phyloP scores from a whole-genome alignment of 2,329 filamentous ascomycete genomes.

The Phyllosticta citribraziliensis region DNA sequence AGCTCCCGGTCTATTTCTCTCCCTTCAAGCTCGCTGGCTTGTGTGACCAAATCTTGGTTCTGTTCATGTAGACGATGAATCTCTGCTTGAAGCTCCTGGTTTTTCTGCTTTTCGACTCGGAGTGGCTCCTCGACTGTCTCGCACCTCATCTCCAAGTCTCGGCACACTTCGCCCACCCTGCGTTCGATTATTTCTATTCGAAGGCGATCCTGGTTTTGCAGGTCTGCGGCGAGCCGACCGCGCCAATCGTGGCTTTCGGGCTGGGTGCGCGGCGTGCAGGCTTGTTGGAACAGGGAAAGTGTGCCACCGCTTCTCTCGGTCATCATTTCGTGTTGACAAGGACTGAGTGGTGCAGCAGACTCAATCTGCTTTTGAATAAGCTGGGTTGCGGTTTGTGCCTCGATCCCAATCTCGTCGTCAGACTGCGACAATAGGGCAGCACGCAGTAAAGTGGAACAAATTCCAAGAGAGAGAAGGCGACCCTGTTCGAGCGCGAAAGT shows the following conservation, averaged over 20 bases:
- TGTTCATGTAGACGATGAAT: constrained; percentile 26
- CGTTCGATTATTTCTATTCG: constrained; percentile 39
- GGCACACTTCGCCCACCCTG: constrained; percentile 44
- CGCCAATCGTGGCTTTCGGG: constrained; percentile 39
- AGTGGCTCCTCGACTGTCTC: constrained; percentile 46
- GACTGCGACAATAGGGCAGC: constrained; percentile 15
- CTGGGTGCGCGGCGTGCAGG: constrained; percentile 27
- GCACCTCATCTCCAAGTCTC: constrained; percentile 48
- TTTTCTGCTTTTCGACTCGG: constrained; percentile 32
- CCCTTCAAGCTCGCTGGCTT: constrained; percentile 27
- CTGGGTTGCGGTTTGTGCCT: constrained; percentile 15
- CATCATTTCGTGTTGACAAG: constrained; percentile 16
- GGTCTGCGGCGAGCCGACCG: constrained; percentile 32
- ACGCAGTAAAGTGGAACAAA: constrained; percentile 22
- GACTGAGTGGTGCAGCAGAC: constrained; percentile 7
- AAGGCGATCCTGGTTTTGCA: constrained; percentile 29
- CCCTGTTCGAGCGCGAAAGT: constrained; percentile 13
- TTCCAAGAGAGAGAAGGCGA: constrained; percentile 16
- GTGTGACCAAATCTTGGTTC: constrained; percentile 22
- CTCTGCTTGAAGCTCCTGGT: constrained; percentile 21
- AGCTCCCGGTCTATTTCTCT: constrained; percentile 27
- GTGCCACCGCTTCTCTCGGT: background rate
- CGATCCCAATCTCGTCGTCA: constrained; percentile 15
- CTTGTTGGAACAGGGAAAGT: constrained; percentile 25
- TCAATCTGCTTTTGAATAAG: constrained; percentile 22